Base-by-base conservation (phyloP, 1,139 yeast genomes). In the Pichia sp. region DNA sequence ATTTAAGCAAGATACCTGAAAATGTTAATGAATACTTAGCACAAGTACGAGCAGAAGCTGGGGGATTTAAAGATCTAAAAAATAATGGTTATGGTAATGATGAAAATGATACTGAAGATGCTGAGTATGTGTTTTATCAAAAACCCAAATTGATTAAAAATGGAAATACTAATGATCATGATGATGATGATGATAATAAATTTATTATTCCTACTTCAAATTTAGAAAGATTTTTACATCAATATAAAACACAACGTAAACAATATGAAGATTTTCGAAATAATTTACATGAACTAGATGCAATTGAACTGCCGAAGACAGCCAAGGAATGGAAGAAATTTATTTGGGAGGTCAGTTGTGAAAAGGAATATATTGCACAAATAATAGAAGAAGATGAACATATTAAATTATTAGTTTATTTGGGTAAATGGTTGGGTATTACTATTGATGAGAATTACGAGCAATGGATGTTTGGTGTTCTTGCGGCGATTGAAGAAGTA, bases 381-480 rank as follows among this genome's bases (percentile, higher is more conserved):
- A 54, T 66, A 2, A 44, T 65, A 16, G 67, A 63, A 36, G 67
- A 62, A 36, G 54, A 51, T 7, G 53, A 57, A 44, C 57, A 57
- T 18, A 47, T 62, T n/a, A 63, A 62, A 36, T 53, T 67, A 22
- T 34, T 66, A 1, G 65, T 64, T 1, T 66, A 66, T 50, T 60
- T 64, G 42, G 60, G 67, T 13, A 65, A 62, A 51, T 67, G 70
- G 70, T 53, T 67, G 38, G 61, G 61, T 45, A 53, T 56, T 30
- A 57, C 58, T 14, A 49, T 66, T 11, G 60, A 64, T 45, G 55
- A 42, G 0, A 59, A 62, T 43, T 60, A 61, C 42, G 54, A 54
- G 14, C 45, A 50, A 16, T 76, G 81, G 81, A 58, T 73, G 1
- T 70, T 70, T 56, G 66, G 66, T 2, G 55, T 73, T 19, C 60